These are phyloP conservation scores for Vararia minispora DNA, from an alignment of 768 basidiomycete species.

Conservation along the genomic window DNA sequence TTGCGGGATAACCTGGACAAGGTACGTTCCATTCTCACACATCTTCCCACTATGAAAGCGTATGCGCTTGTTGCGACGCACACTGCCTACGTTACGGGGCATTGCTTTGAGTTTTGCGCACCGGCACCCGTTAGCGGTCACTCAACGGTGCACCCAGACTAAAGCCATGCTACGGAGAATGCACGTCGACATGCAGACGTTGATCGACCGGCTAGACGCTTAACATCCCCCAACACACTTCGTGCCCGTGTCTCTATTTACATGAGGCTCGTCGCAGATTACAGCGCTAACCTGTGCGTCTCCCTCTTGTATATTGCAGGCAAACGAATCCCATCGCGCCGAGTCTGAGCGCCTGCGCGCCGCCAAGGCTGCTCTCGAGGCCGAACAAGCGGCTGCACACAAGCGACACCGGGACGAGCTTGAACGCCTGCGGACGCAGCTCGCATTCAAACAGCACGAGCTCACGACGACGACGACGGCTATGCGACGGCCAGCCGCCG, in stretches of 20 bases:
- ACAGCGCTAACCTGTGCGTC: no score
- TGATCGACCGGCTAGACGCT: no score
- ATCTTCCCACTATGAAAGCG: no score
- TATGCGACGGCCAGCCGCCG: not conserved
- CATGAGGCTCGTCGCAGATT: not conserved
- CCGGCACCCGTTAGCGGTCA: no score
- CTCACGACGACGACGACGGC: constrained; percentile 6
- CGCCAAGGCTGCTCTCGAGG: constrained; percentile 8
- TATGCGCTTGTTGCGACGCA: no score
- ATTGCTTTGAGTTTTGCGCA: no score
- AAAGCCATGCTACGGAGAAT: no score
- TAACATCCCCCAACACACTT: no score
- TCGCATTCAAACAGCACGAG: constrained; percentile 13
- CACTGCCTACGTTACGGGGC: no score
- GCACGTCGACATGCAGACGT: no score
- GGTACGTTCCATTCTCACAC: constrained; percentile 4
- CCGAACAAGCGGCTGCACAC: constrained; percentile 6
- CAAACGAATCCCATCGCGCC: constrained; percentile 2
- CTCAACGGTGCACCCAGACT: no score
- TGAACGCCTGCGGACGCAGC: constrained; percentile 12
- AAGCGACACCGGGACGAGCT: constrained; percentile 9
- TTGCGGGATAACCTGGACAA: constrained; percentile 11
- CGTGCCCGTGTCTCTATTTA: not conserved
- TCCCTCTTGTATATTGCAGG: not conserved
- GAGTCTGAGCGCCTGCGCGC: constrained; percentile 9